Base-by-base conservation (phyloP, 2,329 filamentous ascomycete species). In the Neopestalotiopsis sp. region DNA sequence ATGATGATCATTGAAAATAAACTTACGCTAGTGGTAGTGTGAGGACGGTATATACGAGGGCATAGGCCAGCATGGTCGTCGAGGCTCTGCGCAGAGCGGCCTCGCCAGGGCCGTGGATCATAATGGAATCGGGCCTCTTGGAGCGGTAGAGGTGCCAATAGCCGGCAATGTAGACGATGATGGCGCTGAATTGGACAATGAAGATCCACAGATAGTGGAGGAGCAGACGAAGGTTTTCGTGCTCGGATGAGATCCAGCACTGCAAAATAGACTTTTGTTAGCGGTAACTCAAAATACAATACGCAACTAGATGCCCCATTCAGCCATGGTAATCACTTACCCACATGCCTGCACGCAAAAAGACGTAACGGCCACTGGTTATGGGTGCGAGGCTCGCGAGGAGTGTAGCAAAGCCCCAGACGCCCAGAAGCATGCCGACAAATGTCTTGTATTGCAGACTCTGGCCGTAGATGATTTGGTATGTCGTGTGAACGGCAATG, bases 151-250 rank as follows among this genome's bases (percentile, higher is more conserved):
- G 32, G 45, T 74, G 78, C 68, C 75, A 76, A 69, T 78, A 80
- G 4, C 78, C 73, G 45, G 79, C 67, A 17, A 80, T 76, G 76
- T 89, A 89, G 68, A 87, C 81, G 53, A 85, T 64, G 5, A 88
- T 78, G 28, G 84, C 86, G 14, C 84, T 82, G 72, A 87, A 85
- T 72, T 88, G 81, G 67, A 84, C 82, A 30, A 86, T 76, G 73
- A 88, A 88, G 67, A 88, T 86, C 85, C 85, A 88, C 61, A 88
- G 73, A 72, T 88, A 88, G 70, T 88, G 87, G 2, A 85, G 80
- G 70, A 80, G 82, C 4, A 89, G 79, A 17, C 86, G 83, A 3
- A 87, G 78, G 20, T 74, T 75, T 65, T 83, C 79, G 68, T 85
- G 80, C 5, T 83, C 78, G 3, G 79, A 74, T 40, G 82, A 82